Evolutionary conservation across 805 yeast species (phyloP).

Genomic region (Blastobotrys peoriensis): DNA sequence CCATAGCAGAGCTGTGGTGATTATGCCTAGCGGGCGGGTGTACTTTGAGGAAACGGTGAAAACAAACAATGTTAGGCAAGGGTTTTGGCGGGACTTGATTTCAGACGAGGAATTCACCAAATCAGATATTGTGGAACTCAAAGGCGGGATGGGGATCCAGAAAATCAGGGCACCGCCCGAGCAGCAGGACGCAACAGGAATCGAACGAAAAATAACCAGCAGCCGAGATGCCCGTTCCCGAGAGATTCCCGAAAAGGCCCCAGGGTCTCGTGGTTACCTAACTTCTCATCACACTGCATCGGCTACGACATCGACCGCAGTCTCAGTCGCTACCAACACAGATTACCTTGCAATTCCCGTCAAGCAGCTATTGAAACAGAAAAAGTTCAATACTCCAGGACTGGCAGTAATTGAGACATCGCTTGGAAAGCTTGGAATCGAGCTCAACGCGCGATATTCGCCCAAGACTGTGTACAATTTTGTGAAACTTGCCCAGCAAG

Average conservation of each 20-base stretch:
- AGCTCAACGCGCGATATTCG: conserved; percentile 22
- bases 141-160: conserved; percentile 18
- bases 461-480: conserved; percentile 28
- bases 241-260: neutral
- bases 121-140: conserved; percentile 22
- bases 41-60: conserved; percentile 27
- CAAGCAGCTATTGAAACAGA: conserved; percentile 24
- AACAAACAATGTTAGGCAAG: conserved; percentile 25
- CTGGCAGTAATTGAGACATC: conserved; percentile 26
- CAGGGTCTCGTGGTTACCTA: conserved; percentile 15
- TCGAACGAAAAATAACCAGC: neutral
- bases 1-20: conserved; percentile 24
- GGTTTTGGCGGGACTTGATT: conserved; percentile 28
- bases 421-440: conserved; percentile 22
- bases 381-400: conserved; percentile 24
- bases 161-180: neutral
- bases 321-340: conserved; percentile 23
- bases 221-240: neutral
- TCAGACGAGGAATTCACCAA: conserved; percentile 26
- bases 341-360: conserved; percentile 20
- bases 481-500: conserved; percentile 25
- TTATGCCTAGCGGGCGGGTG: conserved; percentile 28
- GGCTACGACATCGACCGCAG: conserved; percentile 29
- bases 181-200: neutral
- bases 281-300: conserved; percentile 25